These are phyloP conservation scores for Cryptococcus sp. DNA, from an alignment of 1,284 basidiomycete genomes.

Conservation along the genomic window DNA sequence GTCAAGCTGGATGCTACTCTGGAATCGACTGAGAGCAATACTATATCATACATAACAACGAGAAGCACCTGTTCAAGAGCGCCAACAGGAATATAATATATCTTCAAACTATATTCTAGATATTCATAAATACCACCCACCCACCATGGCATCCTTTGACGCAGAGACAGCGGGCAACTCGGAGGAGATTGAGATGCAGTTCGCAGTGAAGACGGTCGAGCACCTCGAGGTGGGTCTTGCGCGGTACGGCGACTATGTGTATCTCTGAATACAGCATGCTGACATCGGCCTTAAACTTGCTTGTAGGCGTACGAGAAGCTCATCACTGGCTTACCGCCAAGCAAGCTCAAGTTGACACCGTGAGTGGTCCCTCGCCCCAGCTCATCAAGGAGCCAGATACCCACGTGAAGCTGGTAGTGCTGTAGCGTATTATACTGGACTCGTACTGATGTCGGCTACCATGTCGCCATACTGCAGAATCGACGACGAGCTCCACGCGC, in stretches of 20 bases:
- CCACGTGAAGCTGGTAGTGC: too few relatives aligned
- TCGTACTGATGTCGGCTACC: background rate
- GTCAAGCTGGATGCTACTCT: too few relatives aligned
- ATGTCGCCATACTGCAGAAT: conserved; percentile 57
- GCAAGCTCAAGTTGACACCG: conserved; percentile 77
- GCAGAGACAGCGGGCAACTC: conserved; percentile 84
- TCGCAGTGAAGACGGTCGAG: conserved; percentile 94
- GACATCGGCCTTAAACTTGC: conserved; percentile 17
- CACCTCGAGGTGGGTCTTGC: conserved; percentile 73
- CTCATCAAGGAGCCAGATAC: background rate
- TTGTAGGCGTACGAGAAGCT: conserved; percentile 94
- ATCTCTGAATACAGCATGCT: background rate
- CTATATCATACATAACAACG: too few relatives aligned
- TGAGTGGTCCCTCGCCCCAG: conserved; percentile 49
- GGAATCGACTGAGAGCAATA: too few relatives aligned
- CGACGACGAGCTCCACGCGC: conserved; percentile 88
- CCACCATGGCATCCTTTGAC: conserved; percentile 64
- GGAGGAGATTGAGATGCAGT: conserved; percentile 96
- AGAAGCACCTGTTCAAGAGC: too few relatives aligned
- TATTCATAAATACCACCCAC: too few relatives aligned
- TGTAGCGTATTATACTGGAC: background rate
- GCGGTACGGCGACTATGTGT: too few relatives aligned
- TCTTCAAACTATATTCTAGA: too few relatives aligned
- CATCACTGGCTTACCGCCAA: conserved; percentile 76
- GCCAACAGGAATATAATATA: too few relatives aligned